phyloP scores from a whole-genome alignment of 1,284 basidiomycete genomes.

The Papiliotrema flavescens region DNA sequence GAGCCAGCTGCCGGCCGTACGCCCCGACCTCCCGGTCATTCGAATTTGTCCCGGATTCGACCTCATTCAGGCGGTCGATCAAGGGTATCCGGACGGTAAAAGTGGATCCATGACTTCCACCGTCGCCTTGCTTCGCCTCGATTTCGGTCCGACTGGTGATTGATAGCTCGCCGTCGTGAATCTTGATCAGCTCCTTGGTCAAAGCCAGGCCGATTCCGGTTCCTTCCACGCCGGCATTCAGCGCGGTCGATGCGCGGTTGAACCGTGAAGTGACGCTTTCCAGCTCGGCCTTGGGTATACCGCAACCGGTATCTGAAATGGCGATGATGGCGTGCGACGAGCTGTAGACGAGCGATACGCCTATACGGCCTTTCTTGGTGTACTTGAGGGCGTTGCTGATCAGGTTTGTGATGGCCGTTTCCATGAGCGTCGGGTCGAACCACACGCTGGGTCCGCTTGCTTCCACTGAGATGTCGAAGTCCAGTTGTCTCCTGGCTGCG shows the following conservation, averaged over 20 bases:
- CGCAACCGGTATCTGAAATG: conserved; percentile 49
- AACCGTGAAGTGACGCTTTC: conserved; percentile 25
- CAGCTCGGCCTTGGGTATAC: conserved; percentile 39
- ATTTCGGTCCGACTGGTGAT: conserved; percentile 28
- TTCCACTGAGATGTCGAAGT: conserved; percentile 39
- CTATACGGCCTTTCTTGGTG: conserved; percentile 35
- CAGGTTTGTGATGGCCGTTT: conserved; percentile 46
- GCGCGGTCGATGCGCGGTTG: conserved; percentile 28
- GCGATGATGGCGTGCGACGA: conserved; percentile 25
- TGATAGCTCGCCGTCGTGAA: conserved; percentile 47
- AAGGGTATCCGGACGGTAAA: conserved; percentile 25
- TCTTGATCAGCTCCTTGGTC: conserved; percentile 45
- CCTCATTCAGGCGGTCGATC: background rate
- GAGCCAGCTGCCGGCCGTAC: conserved; percentile 32
- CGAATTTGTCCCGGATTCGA: background rate
- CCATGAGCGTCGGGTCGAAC: conserved; percentile 46
- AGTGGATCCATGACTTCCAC: conserved; percentile 31
- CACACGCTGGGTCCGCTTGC: conserved; percentile 30
- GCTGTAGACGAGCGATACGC: conserved; percentile 25
- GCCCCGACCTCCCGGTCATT: conserved; percentile 8
- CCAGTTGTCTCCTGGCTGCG: conserved; percentile 27
- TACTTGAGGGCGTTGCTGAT: conserved; percentile 47
- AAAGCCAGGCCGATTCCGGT: conserved; percentile 34
- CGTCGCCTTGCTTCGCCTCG: conserved; percentile 7
- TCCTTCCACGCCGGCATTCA: conserved; percentile 23